Conservation (phyloP, 495 filamentous ascomycete genomes). For the Neurospora sp. region DNA sequence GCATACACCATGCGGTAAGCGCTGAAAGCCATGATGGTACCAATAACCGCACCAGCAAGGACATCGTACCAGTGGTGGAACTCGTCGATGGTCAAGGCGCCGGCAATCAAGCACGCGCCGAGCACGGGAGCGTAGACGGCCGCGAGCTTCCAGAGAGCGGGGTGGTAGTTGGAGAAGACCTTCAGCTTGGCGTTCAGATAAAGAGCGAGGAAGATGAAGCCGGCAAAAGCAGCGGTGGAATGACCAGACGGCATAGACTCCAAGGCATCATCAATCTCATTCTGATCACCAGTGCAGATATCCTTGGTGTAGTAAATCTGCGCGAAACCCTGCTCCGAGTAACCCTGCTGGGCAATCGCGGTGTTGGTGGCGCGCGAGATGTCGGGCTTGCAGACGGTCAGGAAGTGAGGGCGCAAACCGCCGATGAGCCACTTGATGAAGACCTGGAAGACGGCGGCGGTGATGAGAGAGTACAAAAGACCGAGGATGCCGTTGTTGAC, state of each 20-base stretch:
- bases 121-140: constrained; percentile 48
- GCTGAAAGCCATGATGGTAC: constrained; percentile 44
- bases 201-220: constrained; percentile 46
- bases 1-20: constrained; percentile 49
- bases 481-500: constrained; percentile 53
- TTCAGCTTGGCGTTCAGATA: constrained; percentile 60
- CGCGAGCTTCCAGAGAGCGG: constrained; percentile 53
- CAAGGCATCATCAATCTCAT: constrained; percentile 40
- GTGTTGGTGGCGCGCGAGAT: constrained; percentile 23
- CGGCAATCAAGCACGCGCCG: constrained; percentile 45
- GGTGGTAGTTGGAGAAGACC: constrained; percentile 48
- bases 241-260: constrained; percentile 54
- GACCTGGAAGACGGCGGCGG: constrained; percentile 46
- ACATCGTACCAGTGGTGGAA: constrained; percentile 55
- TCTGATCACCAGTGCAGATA: constrained; percentile 31
- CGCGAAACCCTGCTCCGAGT: constrained; percentile 26
- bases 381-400: constrained; percentile 46
- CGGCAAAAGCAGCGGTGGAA: constrained; percentile 46
- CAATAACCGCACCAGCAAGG: constrained; percentile 45
- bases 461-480: constrained; percentile 49
- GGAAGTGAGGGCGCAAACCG: constrained; percentile 49
- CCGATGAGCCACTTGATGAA: constrained; percentile 48
- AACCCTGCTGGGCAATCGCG: constrained; percentile 11
- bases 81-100: constrained; percentile 51
- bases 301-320: constrained; percentile 40